Conservation (phyloP, 345 rosid species). For the Ceriops zippeliana region DNA sequence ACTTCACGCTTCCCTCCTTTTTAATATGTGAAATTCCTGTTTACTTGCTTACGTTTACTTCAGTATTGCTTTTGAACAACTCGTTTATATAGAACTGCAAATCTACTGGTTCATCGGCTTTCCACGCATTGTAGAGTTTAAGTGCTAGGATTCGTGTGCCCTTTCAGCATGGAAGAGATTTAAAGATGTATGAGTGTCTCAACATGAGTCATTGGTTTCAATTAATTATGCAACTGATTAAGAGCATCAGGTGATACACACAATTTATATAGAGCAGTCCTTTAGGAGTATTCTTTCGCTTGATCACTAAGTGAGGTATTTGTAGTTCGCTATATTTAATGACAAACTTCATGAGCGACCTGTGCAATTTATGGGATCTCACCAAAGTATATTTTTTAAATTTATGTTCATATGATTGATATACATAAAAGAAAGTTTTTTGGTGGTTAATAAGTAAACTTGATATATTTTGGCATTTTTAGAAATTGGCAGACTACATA, state of each 20-base stretch:
- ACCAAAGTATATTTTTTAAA: too few species aligned
- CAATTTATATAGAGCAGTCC: slow-evolving; percentile 11
- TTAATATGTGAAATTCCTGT: neutral
- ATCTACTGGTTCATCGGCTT: too few species aligned
- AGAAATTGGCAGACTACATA: slow-evolving; percentile 92
- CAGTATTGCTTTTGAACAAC: neutral
- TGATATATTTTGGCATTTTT: slow-evolving; percentile 27
- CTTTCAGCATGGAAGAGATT: neutral
- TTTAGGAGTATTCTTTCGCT: slow-evolving; percentile 11
- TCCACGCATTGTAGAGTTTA: neutral
- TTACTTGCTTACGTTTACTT: neutral
- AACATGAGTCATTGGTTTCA: slow-evolving; percentile 14
- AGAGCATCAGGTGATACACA: slow-evolving; percentile 14
- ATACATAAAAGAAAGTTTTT: neutral
- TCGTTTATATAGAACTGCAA: too few species aligned
- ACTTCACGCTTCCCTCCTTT: neutral
- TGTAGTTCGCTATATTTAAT: slow-evolving; percentile 1
- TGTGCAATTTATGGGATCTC: neutral
- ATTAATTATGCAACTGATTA: slow-evolving; percentile 18
- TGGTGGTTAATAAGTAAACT: slow-evolving; percentile 6
- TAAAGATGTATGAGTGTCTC: slow-evolving; percentile 19
- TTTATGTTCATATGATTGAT: neutral
- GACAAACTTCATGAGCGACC: slow-evolving; percentile 1
- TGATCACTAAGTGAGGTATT: slow-evolving; percentile 14
- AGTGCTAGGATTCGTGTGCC: neutral